Percentiles rank a stretch among this genome's conserved stretches.
Conservation (phyloP, 192 early-diverging fungal species). For the Mortierella claussenii region DNA sequence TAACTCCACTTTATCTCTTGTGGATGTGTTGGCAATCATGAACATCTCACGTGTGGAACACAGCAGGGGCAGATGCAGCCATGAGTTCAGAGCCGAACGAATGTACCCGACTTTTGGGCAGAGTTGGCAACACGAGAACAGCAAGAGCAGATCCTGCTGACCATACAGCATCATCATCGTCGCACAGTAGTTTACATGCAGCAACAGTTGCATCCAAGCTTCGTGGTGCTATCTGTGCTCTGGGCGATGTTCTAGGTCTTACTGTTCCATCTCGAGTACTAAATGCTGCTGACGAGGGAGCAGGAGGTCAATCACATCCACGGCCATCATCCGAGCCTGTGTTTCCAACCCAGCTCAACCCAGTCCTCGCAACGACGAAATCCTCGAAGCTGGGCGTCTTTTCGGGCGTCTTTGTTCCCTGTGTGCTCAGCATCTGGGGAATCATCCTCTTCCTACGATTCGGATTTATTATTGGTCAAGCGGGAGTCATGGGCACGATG, state of each 20-base stretch:
- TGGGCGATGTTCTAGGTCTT: too few relatives aligned
- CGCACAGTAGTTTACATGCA: background rate
- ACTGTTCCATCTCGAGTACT: too few relatives aligned
- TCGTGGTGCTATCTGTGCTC: background rate
- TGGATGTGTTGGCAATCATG: too few relatives aligned
- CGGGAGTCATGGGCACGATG: conserved; percentile 70
- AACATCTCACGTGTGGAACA: too few relatives aligned
- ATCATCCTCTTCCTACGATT: conserved; percentile 78
- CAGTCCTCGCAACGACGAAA: conserved; percentile 32
- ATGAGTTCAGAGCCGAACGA: background rate
- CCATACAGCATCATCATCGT: background rate
- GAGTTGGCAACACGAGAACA: background rate
- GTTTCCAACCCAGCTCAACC: conserved; percentile 40
- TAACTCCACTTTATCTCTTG: background rate
- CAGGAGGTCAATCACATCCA: background rate
- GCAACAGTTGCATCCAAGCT: background rate
- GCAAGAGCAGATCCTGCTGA: background rate
- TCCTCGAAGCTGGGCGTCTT: conserved; percentile 70
- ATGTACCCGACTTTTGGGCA: conserved; percentile 13
- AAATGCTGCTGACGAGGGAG: too few relatives aligned
- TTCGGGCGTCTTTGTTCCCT: conserved; percentile 78
- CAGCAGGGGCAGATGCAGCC: too few relatives aligned
- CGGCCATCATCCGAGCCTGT: too few relatives aligned
- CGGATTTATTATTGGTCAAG: conserved; percentile 72
- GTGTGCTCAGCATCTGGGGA: conserved; percentile 77